phyloP scores from a whole-genome alignment of 768 basidiomycete genomes.

The Russula earlei region DNA sequence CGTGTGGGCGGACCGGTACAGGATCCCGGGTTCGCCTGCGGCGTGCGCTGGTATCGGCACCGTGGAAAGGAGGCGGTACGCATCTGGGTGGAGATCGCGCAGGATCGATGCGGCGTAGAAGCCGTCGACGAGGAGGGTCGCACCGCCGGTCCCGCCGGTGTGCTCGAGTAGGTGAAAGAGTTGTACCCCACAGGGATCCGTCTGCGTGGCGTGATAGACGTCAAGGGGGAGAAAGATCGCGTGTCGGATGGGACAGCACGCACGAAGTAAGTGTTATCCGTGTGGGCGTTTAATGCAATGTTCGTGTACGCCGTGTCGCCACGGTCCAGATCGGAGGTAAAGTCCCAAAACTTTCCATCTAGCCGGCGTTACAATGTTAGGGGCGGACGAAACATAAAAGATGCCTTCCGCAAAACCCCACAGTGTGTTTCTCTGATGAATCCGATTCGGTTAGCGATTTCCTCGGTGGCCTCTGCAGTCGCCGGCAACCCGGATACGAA shows the following conservation, averaged over 20 bases:
- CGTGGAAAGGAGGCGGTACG: slow-evolving; percentile 58
- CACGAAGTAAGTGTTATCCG: slow-evolving; percentile 68
- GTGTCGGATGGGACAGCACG: slow-evolving; percentile 21
- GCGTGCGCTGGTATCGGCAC: slow-evolving; percentile 77
- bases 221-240: background rate
- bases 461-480: slow-evolving; percentile 78
- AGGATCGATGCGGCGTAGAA: slow-evolving; percentile 85
- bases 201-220: slow-evolving; percentile 35
- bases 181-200: slow-evolving; percentile 92
- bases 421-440: slow-evolving; percentile 86
- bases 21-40: slow-evolving; percentile 57
- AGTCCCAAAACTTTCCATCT: slow-evolving; percentile 98
- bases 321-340: slow-evolving; percentile 82
- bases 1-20: slow-evolving; percentile 58
- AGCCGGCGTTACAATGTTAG: background rate
- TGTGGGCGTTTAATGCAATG: slow-evolving; percentile 78
- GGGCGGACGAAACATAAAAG: background rate
- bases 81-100: slow-evolving; percentile 57
- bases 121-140: slow-evolving; percentile 89
- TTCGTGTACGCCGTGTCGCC: slow-evolving; percentile 95
- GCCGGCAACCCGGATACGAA: slow-evolving; percentile 74
- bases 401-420: slow-evolving; percentile 21
- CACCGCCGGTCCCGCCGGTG: slow-evolving; percentile 72
- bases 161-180: slow-evolving; percentile 89
- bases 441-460: slow-evolving; percentile 63